A percentile compares a stretch with the other conserved stretches of the same genome.
Conservation (phyloP, 2,329 filamentous ascomycete species). For the Fusarium compactum region DNA sequence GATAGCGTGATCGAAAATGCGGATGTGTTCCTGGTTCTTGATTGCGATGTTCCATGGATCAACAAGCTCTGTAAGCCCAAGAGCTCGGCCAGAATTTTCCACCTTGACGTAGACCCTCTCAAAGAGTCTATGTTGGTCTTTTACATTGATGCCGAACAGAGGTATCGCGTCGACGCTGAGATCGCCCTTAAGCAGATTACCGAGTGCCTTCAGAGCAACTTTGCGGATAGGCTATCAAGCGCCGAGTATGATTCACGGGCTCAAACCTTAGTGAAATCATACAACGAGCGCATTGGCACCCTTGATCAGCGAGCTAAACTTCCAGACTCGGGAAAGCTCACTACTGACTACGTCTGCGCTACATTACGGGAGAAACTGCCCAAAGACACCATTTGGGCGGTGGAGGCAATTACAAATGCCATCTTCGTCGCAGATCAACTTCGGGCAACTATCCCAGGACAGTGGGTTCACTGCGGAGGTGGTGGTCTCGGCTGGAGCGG, state of each 20-base stretch:
- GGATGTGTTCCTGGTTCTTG: conserved; percentile 21
- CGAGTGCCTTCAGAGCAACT: not conserved
- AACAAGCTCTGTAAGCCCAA: conserved; percentile 12
- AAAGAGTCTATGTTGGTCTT: conserved; percentile 18
- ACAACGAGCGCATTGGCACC: not conserved
- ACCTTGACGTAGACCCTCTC: conserved; percentile 27
- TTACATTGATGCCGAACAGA: conserved; percentile 21
- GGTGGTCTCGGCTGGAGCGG: conserved; percentile 26
- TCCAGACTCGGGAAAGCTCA: not conserved
- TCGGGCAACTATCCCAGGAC: conserved; percentile 7
- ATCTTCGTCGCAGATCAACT: conserved; percentile 4
- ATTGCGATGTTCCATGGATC: conserved; percentile 35
- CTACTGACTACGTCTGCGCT: conserved; percentile 6
- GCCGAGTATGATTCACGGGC: not conserved
- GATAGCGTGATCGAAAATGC: conserved; percentile 11
- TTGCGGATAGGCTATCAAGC: not conserved
- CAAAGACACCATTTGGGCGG: not conserved
- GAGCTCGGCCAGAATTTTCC: conserved; percentile 9
- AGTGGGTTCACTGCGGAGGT: conserved; percentile 24
- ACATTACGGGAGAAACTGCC: not conserved
- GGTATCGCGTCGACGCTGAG: conserved; percentile 21
- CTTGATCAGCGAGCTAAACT: not conserved
- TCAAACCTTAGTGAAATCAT: not conserved
- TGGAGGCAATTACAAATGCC: conserved; percentile 22
- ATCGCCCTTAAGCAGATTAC: not conserved